phyloP scores from a whole-genome alignment of 352 stramenopile genomes.

The Phytophthora rubi region DNA sequence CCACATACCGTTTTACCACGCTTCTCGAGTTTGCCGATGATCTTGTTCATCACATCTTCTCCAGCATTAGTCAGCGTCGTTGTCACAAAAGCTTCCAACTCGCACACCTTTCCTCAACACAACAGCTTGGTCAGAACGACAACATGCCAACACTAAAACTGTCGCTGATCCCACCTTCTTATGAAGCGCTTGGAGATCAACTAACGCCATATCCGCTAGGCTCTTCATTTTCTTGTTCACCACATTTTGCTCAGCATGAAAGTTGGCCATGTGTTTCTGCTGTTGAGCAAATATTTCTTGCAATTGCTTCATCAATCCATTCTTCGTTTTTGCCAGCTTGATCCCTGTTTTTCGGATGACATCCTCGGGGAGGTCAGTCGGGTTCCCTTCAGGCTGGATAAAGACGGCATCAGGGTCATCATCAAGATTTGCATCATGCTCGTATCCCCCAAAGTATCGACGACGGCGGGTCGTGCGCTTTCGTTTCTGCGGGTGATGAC shows the following conservation, averaged over 20 bases:
- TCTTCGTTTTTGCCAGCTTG: conserved; percentile 36
- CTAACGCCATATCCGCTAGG: conserved; percentile 24
- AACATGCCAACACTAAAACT: not conserved
- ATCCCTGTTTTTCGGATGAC: conserved; percentile 69
- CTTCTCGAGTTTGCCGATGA: conserved; percentile 53
- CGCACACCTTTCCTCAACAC: conserved; percentile 32
- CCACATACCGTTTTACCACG: conserved; percentile 46
- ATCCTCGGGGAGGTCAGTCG: conserved; percentile 76
- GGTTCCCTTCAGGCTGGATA: conserved; percentile 87
- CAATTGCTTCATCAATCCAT: conserved; percentile 53
- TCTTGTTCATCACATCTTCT: conserved; percentile 77
- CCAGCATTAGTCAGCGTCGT: conserved; percentile 61
- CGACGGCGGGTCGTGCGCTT: conserved; percentile 36
- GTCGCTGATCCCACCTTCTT: conserved; percentile 29
- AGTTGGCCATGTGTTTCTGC: conserved; percentile 35
- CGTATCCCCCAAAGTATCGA: conserved; percentile 79
- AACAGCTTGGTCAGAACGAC: not conserved
- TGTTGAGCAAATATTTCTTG: conserved; percentile 33
- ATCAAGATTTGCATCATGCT: conserved; percentile 33
- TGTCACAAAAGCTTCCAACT: conserved; percentile 52
- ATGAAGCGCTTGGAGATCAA: conserved; percentile 39
- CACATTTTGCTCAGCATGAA: conserved; percentile 38
- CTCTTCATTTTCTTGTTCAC: conserved; percentile 35
- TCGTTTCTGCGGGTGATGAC: conserved; percentile 2
- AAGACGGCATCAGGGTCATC: conserved; percentile 73